A percentile compares a stretch with the other conserved stretches of the same genome.
phyloP scores from a whole-genome alignment of 495 filamentous ascomycete species.

The Trichoderma gamsii region DNA sequence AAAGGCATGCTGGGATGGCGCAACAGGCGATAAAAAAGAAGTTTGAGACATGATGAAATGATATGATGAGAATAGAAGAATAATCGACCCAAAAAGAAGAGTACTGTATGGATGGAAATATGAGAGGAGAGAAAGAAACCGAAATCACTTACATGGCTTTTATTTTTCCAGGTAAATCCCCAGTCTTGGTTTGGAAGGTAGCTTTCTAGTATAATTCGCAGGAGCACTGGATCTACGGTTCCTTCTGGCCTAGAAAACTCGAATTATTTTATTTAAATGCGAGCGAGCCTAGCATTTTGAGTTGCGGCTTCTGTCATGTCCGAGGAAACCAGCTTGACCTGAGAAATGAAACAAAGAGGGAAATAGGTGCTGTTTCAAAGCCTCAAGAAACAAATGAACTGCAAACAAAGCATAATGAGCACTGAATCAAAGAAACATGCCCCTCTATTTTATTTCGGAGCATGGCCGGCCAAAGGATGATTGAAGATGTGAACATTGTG shows the following conservation, averaged over 20 bases:
- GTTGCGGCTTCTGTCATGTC: neutral
- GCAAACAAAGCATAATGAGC: neutral
- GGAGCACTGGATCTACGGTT: neutral
- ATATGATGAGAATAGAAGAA: slow-evolving; percentile 6
- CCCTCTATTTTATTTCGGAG: neutral
- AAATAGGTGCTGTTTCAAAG: neutral
- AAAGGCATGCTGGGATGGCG: slow-evolving; percentile 23
- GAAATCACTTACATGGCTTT: neutral
- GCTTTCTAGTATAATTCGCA: neutral
- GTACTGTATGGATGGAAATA: neutral
- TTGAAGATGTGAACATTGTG: neutral
- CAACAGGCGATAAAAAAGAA: slow-evolving; percentile 16
- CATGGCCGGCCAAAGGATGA: neutral
- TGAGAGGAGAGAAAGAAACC: neutral
- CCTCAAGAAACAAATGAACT: neutral
- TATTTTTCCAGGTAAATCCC: neutral
- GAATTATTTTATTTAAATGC: neutral
- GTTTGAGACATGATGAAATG: slow-evolving; percentile 24
- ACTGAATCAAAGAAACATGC: neutral
- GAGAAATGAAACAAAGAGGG: neutral
- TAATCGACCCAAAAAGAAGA: neutral
- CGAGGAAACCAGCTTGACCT: neutral
- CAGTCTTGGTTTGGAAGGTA: neutral
- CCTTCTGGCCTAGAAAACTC: neutral
- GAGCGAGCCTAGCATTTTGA: neutral